These are phyloP conservation scores for Penicillium sp. DNA, from an alignment of 2,329 filamentous ascomycete species.

Conservation along the genomic window DNA sequence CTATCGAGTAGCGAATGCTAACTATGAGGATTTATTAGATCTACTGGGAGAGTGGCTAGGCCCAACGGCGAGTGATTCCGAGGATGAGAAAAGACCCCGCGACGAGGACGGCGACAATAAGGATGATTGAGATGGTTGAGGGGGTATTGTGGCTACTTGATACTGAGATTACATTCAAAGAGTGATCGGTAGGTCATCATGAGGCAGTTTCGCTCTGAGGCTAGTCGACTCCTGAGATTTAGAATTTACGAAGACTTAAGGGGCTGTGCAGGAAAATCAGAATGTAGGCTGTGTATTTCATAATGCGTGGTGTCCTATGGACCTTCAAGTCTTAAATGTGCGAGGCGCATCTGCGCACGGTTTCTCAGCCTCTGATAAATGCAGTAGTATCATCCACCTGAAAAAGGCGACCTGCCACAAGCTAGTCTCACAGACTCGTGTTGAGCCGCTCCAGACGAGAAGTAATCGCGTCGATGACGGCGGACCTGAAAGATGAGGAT, in stretches of 20 bases:
- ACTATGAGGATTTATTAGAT: not conserved
- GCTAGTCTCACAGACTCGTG: slow-evolving; percentile 32
- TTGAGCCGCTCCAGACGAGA: slow-evolving; percentile 44
- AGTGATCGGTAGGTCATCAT: too few relatives aligned
- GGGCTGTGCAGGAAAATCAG: not conserved
- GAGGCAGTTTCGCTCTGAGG: not conserved
- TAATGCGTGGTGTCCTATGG: not conserved
- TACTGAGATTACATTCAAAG: too few relatives aligned
- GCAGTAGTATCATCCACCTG: not conserved
- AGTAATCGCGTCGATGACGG: slow-evolving; percentile 48
- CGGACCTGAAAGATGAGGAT: slow-evolving; percentile 35
- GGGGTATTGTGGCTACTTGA: not conserved
- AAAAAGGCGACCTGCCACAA: not conserved
- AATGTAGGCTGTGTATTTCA: not conserved
- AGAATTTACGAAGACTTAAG: not conserved
- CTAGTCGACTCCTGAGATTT: not conserved
- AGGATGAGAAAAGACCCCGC: not conserved
- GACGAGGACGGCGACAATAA: not conserved
- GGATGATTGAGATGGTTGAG: not conserved
- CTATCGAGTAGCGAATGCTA: not conserved
- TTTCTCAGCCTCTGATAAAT: not conserved
- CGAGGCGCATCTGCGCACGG: not conserved
- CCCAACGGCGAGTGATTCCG: not conserved
- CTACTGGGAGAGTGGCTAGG: not conserved
- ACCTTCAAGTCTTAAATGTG: not conserved